Conservation (phyloP, 768 basidiomycete species). For the Tubosaeta sp. region DNA sequence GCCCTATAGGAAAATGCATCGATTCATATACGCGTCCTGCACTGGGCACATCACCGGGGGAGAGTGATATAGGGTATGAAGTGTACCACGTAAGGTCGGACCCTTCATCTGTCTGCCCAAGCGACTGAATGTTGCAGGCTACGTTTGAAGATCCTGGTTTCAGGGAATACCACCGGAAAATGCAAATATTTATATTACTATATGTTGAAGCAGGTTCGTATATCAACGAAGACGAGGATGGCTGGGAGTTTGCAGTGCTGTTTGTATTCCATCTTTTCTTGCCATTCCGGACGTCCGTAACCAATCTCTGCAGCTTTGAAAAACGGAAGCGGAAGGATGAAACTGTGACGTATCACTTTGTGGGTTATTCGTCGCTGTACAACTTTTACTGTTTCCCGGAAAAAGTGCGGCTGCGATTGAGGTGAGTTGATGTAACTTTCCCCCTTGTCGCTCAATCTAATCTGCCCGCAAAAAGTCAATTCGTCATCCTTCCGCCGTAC, state of each 20-base stretch:
- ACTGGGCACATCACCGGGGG: conserved; percentile 41
- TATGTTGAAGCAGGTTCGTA: conserved; percentile 97
- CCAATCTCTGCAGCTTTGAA: conserved; percentile 59
- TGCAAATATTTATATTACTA: conserved; percentile 92
- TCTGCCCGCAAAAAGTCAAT: conserved; percentile 60
- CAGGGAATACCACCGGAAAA: conserved; percentile 82
- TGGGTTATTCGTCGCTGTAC: conserved; percentile 92
- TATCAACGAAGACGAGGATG: conserved; percentile 88
- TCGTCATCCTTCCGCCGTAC: conserved; percentile 87
- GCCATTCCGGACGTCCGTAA: background rate
- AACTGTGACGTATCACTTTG: conserved; percentile 77
- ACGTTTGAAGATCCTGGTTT: conserved; percentile 88
- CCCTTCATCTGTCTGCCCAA: background rate
- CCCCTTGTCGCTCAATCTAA: background rate
- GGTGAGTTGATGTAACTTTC: conserved; percentile 42
- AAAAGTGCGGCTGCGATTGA: conserved; percentile 78
- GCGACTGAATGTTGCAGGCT: conserved; percentile 41
- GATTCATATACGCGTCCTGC: conserved; percentile 68
- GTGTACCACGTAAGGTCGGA: conserved; percentile 75
- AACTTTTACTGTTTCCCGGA: conserved; percentile 97
- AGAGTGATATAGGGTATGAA: conserved; percentile 71
- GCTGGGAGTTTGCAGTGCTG: conserved; percentile 91
- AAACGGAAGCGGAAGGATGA: conserved; percentile 64
- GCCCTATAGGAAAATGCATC: conserved; percentile 71
- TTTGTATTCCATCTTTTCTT: conserved; percentile 38